Percentiles rank a stretch among this genome's conserved stretches.
Conservation (phyloP, 1,139 yeast genomes). For the Pneumocystis jirovecii region DNA sequence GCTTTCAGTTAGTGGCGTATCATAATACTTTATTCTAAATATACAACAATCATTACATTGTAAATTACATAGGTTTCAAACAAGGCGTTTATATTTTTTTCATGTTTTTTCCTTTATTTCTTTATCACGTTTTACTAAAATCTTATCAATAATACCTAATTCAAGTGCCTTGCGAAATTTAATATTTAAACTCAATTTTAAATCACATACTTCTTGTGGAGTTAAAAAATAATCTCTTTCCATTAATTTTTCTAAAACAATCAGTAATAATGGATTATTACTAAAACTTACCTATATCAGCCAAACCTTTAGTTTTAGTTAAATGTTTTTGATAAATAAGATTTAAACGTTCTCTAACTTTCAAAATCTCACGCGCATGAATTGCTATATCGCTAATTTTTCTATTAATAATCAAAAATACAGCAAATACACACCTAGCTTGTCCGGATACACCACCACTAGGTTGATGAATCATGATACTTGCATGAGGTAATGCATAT, state of each 20-base stretch:
- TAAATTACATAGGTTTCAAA: neutral
- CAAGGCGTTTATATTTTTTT: neutral
- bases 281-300: neutral
- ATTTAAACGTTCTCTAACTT: constrained; percentile 21
- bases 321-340: constrained; percentile 21
- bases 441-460: constrained; percentile 24
- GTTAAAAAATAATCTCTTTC: constrained; percentile 23
- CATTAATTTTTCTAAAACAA: constrained; percentile 18
- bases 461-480: constrained; percentile 27
- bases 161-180: constrained; percentile 16
- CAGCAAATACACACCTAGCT: constrained; percentile 14
- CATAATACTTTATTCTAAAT: neutral
- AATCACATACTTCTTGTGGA: constrained; percentile 19
- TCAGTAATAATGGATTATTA: constrained; percentile 13
- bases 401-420: neutral
- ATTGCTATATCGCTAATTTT: constrained; percentile 21
- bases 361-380: constrained; percentile 24
- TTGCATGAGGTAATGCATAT: constrained; percentile 23
- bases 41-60: neutral
- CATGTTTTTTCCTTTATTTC: neutral
- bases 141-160: neutral
- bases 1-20: constrained; percentile 37
- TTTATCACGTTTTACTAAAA: neutral
- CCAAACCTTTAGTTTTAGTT: constrained; percentile 9
- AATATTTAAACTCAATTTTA: constrained; percentile 23